Evolutionary conservation across 768 basidiomycete genomes (phyloP).

Genomic region (Lactarius indigo): DNA sequence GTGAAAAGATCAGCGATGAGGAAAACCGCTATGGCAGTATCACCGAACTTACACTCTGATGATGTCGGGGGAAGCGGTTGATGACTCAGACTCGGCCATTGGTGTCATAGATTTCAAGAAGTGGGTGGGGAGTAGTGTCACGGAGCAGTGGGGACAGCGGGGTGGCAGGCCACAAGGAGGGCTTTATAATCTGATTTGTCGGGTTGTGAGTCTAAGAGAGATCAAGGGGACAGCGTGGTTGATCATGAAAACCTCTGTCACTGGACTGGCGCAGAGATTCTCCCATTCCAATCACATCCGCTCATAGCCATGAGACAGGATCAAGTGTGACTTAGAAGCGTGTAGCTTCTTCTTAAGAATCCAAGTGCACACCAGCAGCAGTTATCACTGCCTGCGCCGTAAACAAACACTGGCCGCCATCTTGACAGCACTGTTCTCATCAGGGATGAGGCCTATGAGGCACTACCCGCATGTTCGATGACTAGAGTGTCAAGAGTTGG

Average conservation of each 20-base stretch:
- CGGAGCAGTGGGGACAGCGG: background rate
- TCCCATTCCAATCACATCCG: background rate
- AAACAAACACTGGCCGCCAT: background rate
- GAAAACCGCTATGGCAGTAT: background rate
- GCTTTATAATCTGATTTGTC: background rate
- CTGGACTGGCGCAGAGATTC: background rate
- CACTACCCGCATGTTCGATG: no score
- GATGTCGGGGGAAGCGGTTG: background rate
- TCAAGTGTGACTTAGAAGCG: background rate
- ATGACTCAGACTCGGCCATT: background rate
- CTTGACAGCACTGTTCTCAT: no score
- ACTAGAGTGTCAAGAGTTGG: no score
- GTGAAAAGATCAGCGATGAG: background rate
- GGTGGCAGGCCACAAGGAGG: background rate
- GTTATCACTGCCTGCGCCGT: background rate
- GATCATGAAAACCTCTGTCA: background rate
- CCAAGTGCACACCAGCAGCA: background rate
- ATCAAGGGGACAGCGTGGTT: background rate
- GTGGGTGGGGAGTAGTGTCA: background rate
- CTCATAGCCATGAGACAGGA: background rate
- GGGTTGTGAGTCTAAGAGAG: background rate
- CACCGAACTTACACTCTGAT: background rate
- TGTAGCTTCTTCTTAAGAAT: background rate
- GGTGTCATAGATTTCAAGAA: background rate
- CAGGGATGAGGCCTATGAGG: no score